These are phyloP conservation scores for Didymella segeticola DNA, from an alignment of 2,329 filamentous ascomycete species.

Conservation along the genomic window DNA sequence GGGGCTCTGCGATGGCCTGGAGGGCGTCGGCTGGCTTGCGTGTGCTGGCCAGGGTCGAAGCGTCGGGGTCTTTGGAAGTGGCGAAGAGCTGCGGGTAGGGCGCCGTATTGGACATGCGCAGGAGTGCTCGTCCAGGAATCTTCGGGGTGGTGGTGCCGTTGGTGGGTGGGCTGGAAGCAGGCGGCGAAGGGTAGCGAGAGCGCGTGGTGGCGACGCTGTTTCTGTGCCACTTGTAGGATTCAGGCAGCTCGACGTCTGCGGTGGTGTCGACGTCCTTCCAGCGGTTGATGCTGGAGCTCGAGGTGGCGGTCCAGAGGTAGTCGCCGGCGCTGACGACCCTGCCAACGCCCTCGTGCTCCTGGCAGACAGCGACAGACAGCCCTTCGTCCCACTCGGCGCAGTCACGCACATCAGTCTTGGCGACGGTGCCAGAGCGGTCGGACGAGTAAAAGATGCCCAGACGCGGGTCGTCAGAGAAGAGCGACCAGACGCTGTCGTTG, in stretches of 20 bases:
- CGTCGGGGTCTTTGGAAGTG: constrained; percentile 64
- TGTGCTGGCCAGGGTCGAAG: constrained; percentile 57
- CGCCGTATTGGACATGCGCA: constrained; percentile 85
- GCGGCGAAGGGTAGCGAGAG: constrained; percentile 50
- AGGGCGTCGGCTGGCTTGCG: constrained; percentile 66
- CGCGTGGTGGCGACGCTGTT: constrained; percentile 58
- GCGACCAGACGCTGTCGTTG: constrained; percentile 95
- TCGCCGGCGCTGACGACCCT: constrained; percentile 70
- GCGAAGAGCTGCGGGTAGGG: constrained; percentile 68
- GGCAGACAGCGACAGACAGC: constrained; percentile 85
- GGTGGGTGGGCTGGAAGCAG: constrained; percentile 39
- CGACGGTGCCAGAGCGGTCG: constrained; percentile 90
- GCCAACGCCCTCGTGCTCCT: constrained; percentile 85
- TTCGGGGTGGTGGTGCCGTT: constrained; percentile 56
- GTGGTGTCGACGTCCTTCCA: constrained; percentile 88
- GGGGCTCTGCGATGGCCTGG: constrained; percentile 47
- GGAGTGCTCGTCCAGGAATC: constrained; percentile 78
- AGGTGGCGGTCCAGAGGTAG: constrained; percentile 88
- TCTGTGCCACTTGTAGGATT: constrained; percentile 60
- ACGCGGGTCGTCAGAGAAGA: constrained; percentile 86
- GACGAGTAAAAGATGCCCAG: constrained; percentile 93
- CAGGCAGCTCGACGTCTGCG: constrained; percentile 67
- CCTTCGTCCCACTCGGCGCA: constrained; percentile 83
- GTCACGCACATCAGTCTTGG: constrained; percentile 89
- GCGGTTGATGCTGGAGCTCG: constrained; percentile 88